phyloP scores from a whole-genome alignment of 2,329 filamentous ascomycete species.

The Penicillium sp. region DNA sequence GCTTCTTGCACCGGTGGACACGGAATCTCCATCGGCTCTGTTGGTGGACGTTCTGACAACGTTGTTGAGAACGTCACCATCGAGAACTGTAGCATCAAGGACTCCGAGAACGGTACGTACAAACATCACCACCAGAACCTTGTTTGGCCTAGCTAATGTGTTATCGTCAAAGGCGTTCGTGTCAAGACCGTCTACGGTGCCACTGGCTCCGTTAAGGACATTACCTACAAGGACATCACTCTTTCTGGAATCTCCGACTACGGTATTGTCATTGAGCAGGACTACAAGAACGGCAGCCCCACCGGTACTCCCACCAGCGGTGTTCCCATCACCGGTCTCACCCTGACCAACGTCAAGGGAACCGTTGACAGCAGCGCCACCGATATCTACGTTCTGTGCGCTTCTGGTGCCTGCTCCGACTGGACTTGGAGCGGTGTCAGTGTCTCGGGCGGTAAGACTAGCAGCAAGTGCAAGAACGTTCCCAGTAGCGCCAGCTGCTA shows the following conservation, averaged over 20 bases:
- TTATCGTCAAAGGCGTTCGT: slow-evolving; percentile 18
- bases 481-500: slow-evolving; percentile 38
- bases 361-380: slow-evolving; percentile 29
- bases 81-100: slow-evolving; percentile 47
- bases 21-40: slow-evolving; percentile 35
- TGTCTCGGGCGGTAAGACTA: slow-evolving; percentile 54
- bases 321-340: slow-evolving; percentile 42
- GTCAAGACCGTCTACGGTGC: slow-evolving; percentile 54
- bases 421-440: slow-evolving; percentile 51
- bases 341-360: slow-evolving; percentile 36
- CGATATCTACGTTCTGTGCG: slow-evolving; percentile 57
- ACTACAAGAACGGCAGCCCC: slow-evolving; percentile 51
- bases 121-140: no score
- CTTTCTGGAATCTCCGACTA: slow-evolving; percentile 53
- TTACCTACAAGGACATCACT: slow-evolving; percentile 56
- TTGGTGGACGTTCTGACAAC: slow-evolving; percentile 54
- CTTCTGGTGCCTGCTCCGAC: slow-evolving; percentile 48
- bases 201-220: slow-evolving; percentile 52
- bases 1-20: slow-evolving; percentile 44
- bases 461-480: slow-evolving; percentile 42
- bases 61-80: slow-evolving; percentile 54
- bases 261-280: slow-evolving; percentile 55
- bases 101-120: slow-evolving; percentile 34
- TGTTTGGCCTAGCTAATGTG: background rate
- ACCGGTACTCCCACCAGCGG: slow-evolving; percentile 38